Base-by-base conservation (phyloP, 371 early-diverging fungal species). In the Umbelopsis sp. region DNA sequence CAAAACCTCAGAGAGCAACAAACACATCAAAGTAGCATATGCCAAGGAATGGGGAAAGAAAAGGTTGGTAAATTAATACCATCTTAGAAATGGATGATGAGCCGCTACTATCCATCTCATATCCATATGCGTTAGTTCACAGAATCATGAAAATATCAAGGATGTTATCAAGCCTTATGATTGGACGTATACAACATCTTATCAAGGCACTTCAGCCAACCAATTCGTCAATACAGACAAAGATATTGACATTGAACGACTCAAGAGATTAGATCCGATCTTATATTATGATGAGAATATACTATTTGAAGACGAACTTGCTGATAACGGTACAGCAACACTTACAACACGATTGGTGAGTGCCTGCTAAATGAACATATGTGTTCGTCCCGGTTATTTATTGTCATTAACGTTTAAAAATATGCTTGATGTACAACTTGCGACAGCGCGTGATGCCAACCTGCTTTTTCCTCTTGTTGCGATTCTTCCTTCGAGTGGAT, bases 291-390 rank as follows among this genome's bases (percentile, higher is more conserved):
- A 95, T 72, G 94, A 97, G 65, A 87, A 91, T 51, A 87, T 95
- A 1, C 81, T 98, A 57, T 98, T 88, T 74, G 99, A 98, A 73
- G 99, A 98, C 76, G 99, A 98, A 76, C 81, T 98, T 50, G 96
- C 93, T 11, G 99, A 98, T 72, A 96, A 97, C 74, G 99, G 99
- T 16, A 87, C 91, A 1, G 91, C 95, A 10, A 80, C 92, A 65
- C 77, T 94, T 35, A 87, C 87, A 3, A 87, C 91, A 25, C 92
- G 94, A 72, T 80, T 98, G 73, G 95, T 95, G 85, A 77, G 80
- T 71, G 10, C 10, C 22, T 9, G 45, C 1, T 18, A 3, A 6
- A 3, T 10, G 18, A 8, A 35, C 18, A 46, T 9, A 41, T 29
- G 4, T 29, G 4, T 29, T 29, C 29, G 29, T 4, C 1, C 29